Evolutionary conservation across 495 filamentous ascomycete species (phyloP).

Genomic region (Aspergillus coremiiformis): DNA sequence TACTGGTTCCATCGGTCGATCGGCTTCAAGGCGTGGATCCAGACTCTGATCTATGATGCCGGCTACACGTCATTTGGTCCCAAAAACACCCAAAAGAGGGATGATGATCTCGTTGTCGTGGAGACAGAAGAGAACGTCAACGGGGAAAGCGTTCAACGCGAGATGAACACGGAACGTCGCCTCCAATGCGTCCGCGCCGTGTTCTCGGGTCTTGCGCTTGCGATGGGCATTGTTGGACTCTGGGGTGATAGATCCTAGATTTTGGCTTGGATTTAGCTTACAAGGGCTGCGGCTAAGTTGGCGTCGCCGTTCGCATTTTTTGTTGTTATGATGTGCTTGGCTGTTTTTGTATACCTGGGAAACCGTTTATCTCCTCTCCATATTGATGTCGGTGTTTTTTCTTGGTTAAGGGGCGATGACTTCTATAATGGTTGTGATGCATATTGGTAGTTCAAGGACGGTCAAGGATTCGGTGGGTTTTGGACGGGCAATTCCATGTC

Average conservation of each 20-base stretch:
- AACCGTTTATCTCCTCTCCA: not conserved
- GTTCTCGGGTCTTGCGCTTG: conserved; percentile 58
- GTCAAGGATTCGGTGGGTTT: too few species aligned
- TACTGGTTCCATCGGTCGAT: conserved; percentile 40
- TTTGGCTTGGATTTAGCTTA: not conserved
- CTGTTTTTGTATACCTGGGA: not conserved
- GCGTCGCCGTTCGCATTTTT: too few species aligned
- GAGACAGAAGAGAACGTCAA: conserved; percentile 56
- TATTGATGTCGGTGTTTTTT: not conserved
- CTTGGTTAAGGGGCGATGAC: not conserved
- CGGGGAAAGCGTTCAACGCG: conserved; percentile 69
- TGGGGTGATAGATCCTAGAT: conserved; percentile 60
- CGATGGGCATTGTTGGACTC: conserved; percentile 72
- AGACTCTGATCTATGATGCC: conserved; percentile 24
- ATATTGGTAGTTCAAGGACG: too few species aligned
- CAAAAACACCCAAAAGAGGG: conserved; percentile 47
- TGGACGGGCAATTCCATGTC: too few species aligned
- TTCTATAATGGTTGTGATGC: not conserved
- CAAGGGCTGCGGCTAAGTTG: too few species aligned
- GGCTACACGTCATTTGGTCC: conserved; percentile 11
- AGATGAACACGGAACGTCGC: conserved; percentile 58
- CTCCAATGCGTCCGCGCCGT: conserved; percentile 53
- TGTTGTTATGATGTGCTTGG: not conserved
- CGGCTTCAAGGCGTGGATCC: conserved; percentile 25
- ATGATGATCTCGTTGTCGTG: conserved; percentile 55